A percentile compares a stretch with the other conserved stretches of the same genome.
These are phyloP conservation scores for Hamamelis virginiana DNA, from an alignment of 164 flowering plant species.

Conservation along the genomic window DNA sequence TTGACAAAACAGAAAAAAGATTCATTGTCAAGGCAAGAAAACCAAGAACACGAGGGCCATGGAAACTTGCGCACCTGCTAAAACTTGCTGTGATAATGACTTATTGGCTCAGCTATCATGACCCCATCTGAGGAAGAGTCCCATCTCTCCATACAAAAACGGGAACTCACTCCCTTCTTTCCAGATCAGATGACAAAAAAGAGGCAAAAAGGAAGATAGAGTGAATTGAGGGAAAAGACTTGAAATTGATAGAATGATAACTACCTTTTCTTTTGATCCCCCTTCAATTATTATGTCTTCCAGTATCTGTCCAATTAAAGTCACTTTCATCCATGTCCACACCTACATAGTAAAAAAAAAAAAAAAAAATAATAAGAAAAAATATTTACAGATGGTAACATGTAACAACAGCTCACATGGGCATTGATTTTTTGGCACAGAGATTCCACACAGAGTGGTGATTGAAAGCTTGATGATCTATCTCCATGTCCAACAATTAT, in stretches of 20 bases:
- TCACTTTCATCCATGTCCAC: conserved; percentile 30
- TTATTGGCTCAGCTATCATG: conserved; percentile 41
- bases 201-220: conserved; percentile 32
- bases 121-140: conserved; percentile 31
- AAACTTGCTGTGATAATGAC: conserved; percentile 21
- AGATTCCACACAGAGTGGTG: conserved; percentile 6
- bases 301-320: conserved; percentile 23
- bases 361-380: too few species aligned
- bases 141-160: conserved; percentile 21
- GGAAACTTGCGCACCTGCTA: conserved; percentile 20
- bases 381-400: conserved; percentile 29
- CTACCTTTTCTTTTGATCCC: conserved; percentile 38
- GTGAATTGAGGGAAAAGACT: conserved; percentile 28
- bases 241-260: conserved; percentile 28
- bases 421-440: conserved; percentile 11
- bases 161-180: conserved; percentile 27
- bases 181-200: conserved; percentile 37
- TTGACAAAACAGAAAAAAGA: conserved; percentile 4
- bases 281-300: conserved; percentile 44
- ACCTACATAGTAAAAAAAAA: conserved; percentile 19
- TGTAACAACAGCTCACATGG: conserved; percentile 31
- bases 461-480: background rate
- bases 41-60: conserved; percentile 15
- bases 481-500: conserved; percentile 3
- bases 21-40: conserved; percentile 8